These are phyloP conservation scores for Clohesyomyces aquaticus DNA, from an alignment of 495 filamentous ascomycete species.

Conservation along the genomic window DNA sequence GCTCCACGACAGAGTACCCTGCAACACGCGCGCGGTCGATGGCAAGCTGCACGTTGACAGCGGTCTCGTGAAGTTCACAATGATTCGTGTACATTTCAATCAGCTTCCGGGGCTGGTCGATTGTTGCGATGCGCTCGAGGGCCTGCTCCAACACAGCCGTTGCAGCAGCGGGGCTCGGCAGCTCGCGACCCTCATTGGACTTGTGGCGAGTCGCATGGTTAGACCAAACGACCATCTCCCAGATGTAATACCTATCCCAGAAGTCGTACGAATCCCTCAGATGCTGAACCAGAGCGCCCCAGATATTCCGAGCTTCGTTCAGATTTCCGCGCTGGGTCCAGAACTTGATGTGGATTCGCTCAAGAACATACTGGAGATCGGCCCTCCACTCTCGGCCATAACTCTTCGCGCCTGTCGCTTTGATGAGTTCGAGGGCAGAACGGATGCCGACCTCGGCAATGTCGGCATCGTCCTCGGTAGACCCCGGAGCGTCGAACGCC, in stretches of 20 bases:
- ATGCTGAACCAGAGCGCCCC: constrained; percentile 68
- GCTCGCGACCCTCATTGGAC: constrained; percentile 30
- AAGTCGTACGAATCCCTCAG: constrained; percentile 83
- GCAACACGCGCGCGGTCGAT: constrained; percentile 69
- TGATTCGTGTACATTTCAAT: constrained; percentile 81
- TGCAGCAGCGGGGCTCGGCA: constrained; percentile 62
- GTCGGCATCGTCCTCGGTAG: constrained; percentile 86
- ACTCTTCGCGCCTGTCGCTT: constrained; percentile 73
- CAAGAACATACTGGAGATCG: constrained; percentile 83
- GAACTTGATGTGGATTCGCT: constrained; percentile 89
- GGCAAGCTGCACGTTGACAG: constrained; percentile 70
- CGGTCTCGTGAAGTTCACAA: constrained; percentile 82
- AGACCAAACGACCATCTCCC: constrained; percentile 78
- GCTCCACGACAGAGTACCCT: constrained; percentile 63
- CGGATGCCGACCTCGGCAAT: constrained; percentile 88
- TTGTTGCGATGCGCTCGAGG: constrained; percentile 59
- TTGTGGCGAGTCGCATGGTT: constrained; percentile 44
- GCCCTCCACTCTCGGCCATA: constrained; percentile 77
- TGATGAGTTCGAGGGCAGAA: constrained; percentile 79
- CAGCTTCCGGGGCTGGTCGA: constrained; percentile 94
- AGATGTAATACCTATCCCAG: constrained; percentile 87
- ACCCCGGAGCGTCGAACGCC: constrained; percentile 68
- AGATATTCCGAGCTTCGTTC: constrained; percentile 69
- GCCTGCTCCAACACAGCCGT: constrained; percentile 76
- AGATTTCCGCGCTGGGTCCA: constrained; percentile 75